A percentile compares a stretch with the other conserved stretches of the same genome.
These are phyloP conservation scores for Noccaea caerulescens DNA, from an alignment of 345 rosid genomes.

Conservation along the genomic window DNA sequence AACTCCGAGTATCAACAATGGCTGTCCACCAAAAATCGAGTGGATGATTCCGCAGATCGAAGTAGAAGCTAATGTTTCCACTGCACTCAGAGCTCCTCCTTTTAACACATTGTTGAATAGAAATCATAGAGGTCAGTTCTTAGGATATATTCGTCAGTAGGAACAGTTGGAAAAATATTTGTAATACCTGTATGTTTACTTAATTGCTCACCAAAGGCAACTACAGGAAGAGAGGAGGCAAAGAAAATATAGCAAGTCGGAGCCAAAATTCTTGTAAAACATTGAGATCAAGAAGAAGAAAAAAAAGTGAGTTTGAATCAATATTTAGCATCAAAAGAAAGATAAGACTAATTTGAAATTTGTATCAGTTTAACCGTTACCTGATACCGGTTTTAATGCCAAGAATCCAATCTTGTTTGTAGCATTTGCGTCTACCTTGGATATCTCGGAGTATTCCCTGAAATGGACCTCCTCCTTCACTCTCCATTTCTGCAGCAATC, in stretches of 20 bases:
- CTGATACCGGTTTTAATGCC: conserved; percentile 56
- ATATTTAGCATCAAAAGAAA: conserved; percentile 11
- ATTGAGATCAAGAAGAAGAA: background rate
- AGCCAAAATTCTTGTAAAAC: conserved; percentile 61
- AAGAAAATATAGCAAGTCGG: conserved; percentile 79
- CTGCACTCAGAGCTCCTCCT: conserved; percentile 77
- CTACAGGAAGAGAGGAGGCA: conserved; percentile 87
- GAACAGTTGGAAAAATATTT: background rate
- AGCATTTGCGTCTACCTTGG: conserved; percentile 63
- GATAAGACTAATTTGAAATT: background rate
- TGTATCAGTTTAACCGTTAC: conserved; percentile 29
- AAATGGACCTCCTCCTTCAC: conserved; percentile 58
- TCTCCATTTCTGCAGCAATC: conserved; percentile 52
- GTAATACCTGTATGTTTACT: conserved; percentile 72
- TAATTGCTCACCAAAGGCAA: conserved; percentile 89
- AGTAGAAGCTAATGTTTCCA: conserved; percentile 81
- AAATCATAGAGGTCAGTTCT: background rate
- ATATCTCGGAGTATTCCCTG: conserved; percentile 68
- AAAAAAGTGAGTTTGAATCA: background rate
- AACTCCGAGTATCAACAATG: conserved; percentile 80
- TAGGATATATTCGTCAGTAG: background rate
- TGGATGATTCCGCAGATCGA: conserved; percentile 82
- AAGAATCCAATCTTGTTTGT: conserved; percentile 69
- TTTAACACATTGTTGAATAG: conserved; percentile 6
- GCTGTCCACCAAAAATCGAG: conserved; percentile 83